A percentile compares a stretch with the other conserved stretches of the same genome.
Conservation (phyloP, 1,139 yeast genomes). For the Yamadazyma sp. region DNA sequence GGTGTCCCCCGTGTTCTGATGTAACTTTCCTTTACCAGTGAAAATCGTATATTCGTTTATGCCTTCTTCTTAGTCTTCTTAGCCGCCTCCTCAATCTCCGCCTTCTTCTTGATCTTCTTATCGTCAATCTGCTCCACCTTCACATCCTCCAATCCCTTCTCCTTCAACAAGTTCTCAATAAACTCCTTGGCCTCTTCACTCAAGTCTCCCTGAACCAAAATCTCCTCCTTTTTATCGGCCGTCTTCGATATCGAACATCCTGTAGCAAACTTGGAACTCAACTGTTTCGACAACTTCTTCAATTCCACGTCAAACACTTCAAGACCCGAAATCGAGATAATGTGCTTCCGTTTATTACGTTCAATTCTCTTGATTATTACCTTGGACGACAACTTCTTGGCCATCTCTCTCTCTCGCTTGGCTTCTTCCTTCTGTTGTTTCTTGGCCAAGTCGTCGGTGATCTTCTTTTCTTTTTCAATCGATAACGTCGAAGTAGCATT, state of each 20-base stretch:
- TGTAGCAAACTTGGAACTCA: constrained; percentile 93
- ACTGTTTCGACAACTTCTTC: constrained; percentile 87
- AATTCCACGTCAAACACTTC: constrained; percentile 87
- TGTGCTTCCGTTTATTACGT: constrained; percentile 85
- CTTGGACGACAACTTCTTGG: constrained; percentile 74
- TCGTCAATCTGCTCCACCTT: constrained; percentile 87
- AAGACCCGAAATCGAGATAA: constrained; percentile 81
- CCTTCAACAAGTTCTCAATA: constrained; percentile 68
- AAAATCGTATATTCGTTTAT: no score
- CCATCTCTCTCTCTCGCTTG: constrained; percentile 80
- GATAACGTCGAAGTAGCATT: constrained; percentile 56
- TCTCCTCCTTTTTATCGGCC: constrained; percentile 89
- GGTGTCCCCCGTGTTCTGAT: no score
- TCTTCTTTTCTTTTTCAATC: constrained; percentile 76
- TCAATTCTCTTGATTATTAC: constrained; percentile 85
- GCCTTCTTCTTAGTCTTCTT: constrained; percentile 68
- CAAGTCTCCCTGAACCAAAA: constrained; percentile 92
- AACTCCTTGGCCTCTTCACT: constrained; percentile 87
- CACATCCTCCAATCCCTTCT: constrained; percentile 79
- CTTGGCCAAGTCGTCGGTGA: constrained; percentile 78
- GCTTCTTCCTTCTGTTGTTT: constrained; percentile 89
- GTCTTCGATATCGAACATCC: constrained; percentile 95
- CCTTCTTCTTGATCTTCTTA: constrained; percentile 69
- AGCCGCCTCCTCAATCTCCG: constrained; percentile 69
- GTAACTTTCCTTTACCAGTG: no score